phyloP scores from a whole-genome alignment of 768 basidiomycete species.

The Boletellus ananiceps region DNA sequence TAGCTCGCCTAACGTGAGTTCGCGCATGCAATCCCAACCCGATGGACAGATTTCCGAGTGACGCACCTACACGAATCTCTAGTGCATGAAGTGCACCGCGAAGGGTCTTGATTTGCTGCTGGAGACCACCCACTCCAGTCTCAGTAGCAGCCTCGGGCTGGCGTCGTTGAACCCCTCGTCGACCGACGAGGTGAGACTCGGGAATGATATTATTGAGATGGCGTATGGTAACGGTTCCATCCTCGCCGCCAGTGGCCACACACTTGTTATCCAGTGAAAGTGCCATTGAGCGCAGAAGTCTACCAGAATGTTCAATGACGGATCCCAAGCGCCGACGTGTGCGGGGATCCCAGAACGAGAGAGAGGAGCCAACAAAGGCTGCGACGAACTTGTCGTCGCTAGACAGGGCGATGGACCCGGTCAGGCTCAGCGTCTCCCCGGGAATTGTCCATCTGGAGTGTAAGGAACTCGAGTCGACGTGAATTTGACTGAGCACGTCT shows the following conservation, averaged over 20 bases:
- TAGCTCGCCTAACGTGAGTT: no score
- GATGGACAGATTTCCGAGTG: background rate
- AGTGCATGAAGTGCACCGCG: background rate
- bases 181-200: background rate
- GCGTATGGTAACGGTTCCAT: background rate
- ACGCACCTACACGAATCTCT: background rate
- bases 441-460: background rate
- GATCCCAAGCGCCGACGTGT: background rate
- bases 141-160: no score
- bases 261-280: background rate
- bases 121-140: background rate
- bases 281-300: background rate
- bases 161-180: background rate
- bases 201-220: background rate
- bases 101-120: background rate
- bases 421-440: background rate
- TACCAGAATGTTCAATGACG: background rate
- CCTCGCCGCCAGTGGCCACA: background rate
- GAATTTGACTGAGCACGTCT: background rate
- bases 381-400: background rate
- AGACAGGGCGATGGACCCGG: background rate
- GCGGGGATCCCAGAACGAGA: background rate
- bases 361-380: background rate
- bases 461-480: background rate
- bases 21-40: no score